Evolutionary conservation across 768 basidiomycete species (phyloP), one percentile per base, ranked within the genome.

Genomic region (Stropharia rugosoannulata): DNA sequence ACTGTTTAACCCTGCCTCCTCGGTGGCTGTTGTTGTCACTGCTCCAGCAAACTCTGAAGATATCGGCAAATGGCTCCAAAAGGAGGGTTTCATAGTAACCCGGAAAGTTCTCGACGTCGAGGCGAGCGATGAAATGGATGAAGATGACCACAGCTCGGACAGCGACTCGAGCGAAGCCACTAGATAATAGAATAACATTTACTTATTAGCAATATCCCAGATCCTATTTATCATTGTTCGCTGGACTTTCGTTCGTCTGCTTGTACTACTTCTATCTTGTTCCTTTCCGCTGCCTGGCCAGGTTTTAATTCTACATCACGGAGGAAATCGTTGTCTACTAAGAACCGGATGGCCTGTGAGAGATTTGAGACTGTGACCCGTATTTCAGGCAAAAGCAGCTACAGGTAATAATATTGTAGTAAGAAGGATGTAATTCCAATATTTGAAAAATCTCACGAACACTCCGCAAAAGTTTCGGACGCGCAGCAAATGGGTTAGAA

Each of bases 271-370:
- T 87, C 75, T 16, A 93, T 90, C 68, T 78, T 75, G 57, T 76
- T 78, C 39, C 80, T 72, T 43, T 81, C 75, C 5, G 39, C 40
- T 3, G 87, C 87, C 68, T 93, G 84, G 0, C 95, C 95, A 13
- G 90, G 88, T 43, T 77, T 81, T 25, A 89, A 69, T 69, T 97
- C 95, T 1, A 96, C 92, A 29, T 81, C 82, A 43, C 78, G 75
- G 36, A 98, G 72, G 71, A 95, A 93, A 65, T 94, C 86, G 60
- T 98, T 97, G 58, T 90, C 89, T 1, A 92, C 93, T 15, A 96
- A 70, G 70, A 97, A 98, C 29, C 81, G 85, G 59, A 97, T 91
- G 4, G 91, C 93, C 68, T 98, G 95, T 0, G 94, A 94, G 4
- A 98, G 78, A 69, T 95, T 95, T 1, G 93, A 95, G 4, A 95